Conservation (phyloP, 1,139 yeast genomes). For the Yamadazyma taylorii region DNA sequence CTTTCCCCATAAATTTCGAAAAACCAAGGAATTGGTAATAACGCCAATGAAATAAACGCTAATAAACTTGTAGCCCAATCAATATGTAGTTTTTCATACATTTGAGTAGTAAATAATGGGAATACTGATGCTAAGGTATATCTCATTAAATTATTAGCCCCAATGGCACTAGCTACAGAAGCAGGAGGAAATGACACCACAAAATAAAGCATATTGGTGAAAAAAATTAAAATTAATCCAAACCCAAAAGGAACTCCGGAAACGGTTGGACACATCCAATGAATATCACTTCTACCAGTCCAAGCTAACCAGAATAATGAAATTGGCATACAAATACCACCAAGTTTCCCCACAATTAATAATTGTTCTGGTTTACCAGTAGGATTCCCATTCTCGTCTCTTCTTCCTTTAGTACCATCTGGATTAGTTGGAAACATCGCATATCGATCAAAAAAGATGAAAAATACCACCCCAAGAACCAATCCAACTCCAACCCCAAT, state of each 20-base stretch:
- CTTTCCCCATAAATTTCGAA: constrained; percentile 58
- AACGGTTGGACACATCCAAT: constrained; percentile 79
- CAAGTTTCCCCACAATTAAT: constrained; percentile 50
- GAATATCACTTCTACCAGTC: constrained; percentile 63
- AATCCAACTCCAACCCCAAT: constrained; percentile 70
- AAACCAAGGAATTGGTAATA: constrained; percentile 40
- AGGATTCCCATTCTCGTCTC: constrained; percentile 55
- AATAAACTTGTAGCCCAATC: constrained; percentile 41
- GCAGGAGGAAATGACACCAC: constrained; percentile 74
- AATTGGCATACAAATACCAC: constrained; percentile 64
- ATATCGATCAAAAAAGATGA: constrained; percentile 47
- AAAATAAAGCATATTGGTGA: constrained; percentile 69
- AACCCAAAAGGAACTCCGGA: constrained; percentile 78
- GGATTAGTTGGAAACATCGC: constrained; percentile 56
- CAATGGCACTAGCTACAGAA: constrained; percentile 72
- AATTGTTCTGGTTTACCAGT: constrained; percentile 40
- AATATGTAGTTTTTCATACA: constrained; percentile 39
- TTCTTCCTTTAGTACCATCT: constrained; percentile 61
- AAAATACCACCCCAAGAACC: constrained; percentile 50
- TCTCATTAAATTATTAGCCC: constrained; percentile 75
- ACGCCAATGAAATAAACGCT: constrained; percentile 34
- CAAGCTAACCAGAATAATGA: constrained; percentile 82
- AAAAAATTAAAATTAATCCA: constrained; percentile 71
- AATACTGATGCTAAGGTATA: constrained; percentile 64
- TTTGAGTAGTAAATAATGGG: constrained; percentile 47